A percentile compares a stretch with the other conserved stretches of the same genome.
phyloP scores from a whole-genome alignment of 371 early-diverging fungal species.

The Nematocida displodere region DNA sequence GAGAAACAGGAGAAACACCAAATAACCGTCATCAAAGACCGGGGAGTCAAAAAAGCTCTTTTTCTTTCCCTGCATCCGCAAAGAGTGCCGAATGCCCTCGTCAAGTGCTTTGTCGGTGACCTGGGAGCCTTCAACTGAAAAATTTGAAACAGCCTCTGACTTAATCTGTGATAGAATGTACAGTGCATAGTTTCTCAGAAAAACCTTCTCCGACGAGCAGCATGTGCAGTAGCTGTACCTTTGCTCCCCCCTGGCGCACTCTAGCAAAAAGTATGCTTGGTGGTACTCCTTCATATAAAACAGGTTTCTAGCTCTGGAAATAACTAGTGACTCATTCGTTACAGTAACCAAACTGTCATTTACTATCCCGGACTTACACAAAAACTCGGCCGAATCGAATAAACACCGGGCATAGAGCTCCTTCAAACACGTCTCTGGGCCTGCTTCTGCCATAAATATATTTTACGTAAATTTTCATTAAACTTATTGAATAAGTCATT shows the following conservation, averaged over 20 bases:
- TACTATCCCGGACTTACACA: constrained; percentile 52
- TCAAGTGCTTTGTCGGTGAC: background rate
- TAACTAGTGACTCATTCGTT: background rate
- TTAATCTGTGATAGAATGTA: constrained; percentile 38
- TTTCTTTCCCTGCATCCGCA: constrained; percentile 5
- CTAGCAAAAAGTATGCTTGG: constrained; percentile 3
- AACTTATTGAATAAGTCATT: no score
- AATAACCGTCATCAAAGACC: constrained; percentile 28
- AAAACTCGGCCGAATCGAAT: constrained; percentile 57
- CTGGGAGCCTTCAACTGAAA: background rate
- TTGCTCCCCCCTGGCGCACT: constrained; percentile 13
- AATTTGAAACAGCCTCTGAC: background rate
- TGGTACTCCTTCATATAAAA: constrained; percentile 56
- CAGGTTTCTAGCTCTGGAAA: constrained; percentile 37
- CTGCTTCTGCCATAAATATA: constrained; percentile 19
- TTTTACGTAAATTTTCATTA: background rate
- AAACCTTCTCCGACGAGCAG: constrained; percentile 35
- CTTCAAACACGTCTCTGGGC: background rate
- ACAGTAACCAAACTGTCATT: background rate
- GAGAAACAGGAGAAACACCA: constrained; percentile 33
- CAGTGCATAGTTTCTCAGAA: constrained; percentile 56
- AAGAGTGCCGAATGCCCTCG: background rate
- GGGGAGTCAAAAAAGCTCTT: background rate
- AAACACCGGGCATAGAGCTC: constrained; percentile 50
- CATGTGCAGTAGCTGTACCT: constrained; percentile 54